phyloP scores from a whole-genome alignment of 1,139 yeast species.

The Geotrichum macrosporum region DNA sequence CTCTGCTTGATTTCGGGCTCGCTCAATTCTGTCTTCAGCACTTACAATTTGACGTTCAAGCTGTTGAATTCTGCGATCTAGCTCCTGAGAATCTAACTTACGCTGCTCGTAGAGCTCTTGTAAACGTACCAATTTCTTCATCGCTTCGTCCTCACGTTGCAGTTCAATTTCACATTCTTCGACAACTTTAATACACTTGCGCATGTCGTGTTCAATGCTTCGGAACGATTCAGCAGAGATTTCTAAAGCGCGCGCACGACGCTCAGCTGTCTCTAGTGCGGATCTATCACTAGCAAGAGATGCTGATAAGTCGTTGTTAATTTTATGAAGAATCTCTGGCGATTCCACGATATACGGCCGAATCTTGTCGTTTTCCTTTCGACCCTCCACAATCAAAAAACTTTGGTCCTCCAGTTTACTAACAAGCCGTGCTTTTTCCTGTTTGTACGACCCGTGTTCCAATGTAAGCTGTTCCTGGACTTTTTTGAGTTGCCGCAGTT shows the following conservation, averaged over 20 bases:
- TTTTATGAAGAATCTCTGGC: conserved; percentile 51
- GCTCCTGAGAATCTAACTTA: conserved; percentile 45
- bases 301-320: conserved; percentile 53
- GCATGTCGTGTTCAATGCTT: conserved; percentile 52
- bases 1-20: conserved; percentile 49
- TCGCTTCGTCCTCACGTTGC: conserved; percentile 46
- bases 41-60: conserved; percentile 50
- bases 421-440: conserved; percentile 55
- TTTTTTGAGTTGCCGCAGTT: conserved; percentile 58
- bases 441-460: conserved; percentile 66
- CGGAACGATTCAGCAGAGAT: conserved; percentile 59
- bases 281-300: conserved; percentile 46
- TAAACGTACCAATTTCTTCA: conserved; percentile 41
- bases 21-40: conserved; percentile 51
- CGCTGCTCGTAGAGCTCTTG: conserved; percentile 50
- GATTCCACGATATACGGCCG: conserved; percentile 60
- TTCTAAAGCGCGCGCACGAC: conserved; percentile 49
- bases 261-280: conserved; percentile 45
- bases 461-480: conserved; percentile 59
- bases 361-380: conserved; percentile 56
- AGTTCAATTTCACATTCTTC: conserved; percentile 58
- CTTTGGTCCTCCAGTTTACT: conserved; percentile 54
- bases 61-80: conserved; percentile 49
- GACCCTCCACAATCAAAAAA: conserved; percentile 51
- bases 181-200: conserved; percentile 47